Percentiles rank a stretch among this genome's conserved stretches.
Evolutionary conservation across 352 stramenopile genomes (phyloP).

Genomic region (Globisporangium rhizosaccharum): DNA sequence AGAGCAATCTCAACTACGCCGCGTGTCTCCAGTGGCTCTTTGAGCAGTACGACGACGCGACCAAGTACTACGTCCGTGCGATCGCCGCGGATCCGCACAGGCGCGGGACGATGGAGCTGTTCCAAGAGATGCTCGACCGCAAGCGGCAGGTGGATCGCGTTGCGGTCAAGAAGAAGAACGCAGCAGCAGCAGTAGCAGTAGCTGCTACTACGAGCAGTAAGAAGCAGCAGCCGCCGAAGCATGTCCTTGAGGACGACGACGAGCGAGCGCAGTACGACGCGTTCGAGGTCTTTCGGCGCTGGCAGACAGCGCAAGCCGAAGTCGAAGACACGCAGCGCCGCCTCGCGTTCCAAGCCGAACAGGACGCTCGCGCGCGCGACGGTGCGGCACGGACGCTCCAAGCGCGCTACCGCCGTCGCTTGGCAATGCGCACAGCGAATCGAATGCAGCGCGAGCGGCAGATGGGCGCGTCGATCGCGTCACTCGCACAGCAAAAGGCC

Average conservation of each 20-base stretch:
- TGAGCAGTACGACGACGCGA: conserved; percentile 51
- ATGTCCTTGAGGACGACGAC: background rate
- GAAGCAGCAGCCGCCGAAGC: too few relatives aligned
- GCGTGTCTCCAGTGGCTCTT: conserved; percentile 73
- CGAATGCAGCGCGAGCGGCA: conserved; percentile 41
- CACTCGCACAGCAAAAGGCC: conserved; percentile 38
- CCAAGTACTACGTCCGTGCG: conserved; percentile 58
- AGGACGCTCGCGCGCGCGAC: conserved; percentile 17
- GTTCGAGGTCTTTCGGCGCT: conserved; percentile 61
- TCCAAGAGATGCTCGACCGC: conserved; percentile 71
- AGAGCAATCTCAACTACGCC: conserved; percentile 80
- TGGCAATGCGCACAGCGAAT: conserved; percentile 45
- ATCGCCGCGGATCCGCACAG: conserved; percentile 63
- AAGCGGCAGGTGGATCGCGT: conserved; percentile 10
- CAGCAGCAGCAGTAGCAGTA: too few relatives aligned
- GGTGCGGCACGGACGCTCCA: conserved; percentile 58
- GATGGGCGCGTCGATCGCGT: conserved; percentile 34
- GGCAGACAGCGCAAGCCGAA: conserved; percentile 55
- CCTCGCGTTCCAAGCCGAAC: conserved; percentile 24
- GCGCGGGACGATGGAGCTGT: conserved; percentile 53
- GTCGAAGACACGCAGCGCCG: conserved; percentile 35
- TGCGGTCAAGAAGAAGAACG: too few relatives aligned
- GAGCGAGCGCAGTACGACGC: conserved; percentile 40
- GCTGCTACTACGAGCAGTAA: too few relatives aligned
- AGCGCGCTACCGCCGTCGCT: conserved; percentile 50